These are phyloP conservation scores for Gossypioides kirkii DNA, from an alignment of 345 rosid species.

Conservation along the genomic window DNA sequence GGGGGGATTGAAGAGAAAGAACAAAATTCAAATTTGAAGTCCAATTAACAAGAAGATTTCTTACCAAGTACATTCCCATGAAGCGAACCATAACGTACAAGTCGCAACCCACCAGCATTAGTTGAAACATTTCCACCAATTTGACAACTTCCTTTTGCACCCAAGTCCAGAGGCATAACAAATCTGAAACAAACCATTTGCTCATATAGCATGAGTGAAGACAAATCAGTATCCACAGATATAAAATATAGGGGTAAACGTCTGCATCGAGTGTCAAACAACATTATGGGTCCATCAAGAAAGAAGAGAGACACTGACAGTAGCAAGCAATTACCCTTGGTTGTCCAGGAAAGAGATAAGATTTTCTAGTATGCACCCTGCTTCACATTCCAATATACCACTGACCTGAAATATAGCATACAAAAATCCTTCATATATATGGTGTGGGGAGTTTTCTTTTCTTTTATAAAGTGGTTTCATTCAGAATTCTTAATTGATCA, in stretches of 20 bases:
- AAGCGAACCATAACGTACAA: slow-evolving; percentile 92
- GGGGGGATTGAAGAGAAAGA: slow-evolving; percentile 7
- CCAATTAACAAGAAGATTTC: slow-evolving; percentile 15
- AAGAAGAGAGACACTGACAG: slow-evolving; percentile 3
- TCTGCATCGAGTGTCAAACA: not conserved
- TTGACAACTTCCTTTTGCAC: slow-evolving; percentile 99
- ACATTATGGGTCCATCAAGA: not conserved
- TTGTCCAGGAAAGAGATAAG: slow-evolving; percentile 67
- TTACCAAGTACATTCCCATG: slow-evolving; percentile 88
- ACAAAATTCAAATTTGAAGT: slow-evolving; percentile 4
- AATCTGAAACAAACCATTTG: slow-evolving; percentile 68
- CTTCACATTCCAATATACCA: slow-evolving; percentile 91
- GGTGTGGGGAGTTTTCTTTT: not conserved
- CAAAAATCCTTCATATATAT: slow-evolving; percentile 12
- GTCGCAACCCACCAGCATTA: slow-evolving; percentile 98
- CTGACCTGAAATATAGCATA: slow-evolving; percentile 51
- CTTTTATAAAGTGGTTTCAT: not conserved
- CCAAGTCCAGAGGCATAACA: slow-evolving; percentile 98
- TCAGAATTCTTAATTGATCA: not conserved
- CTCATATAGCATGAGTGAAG: slow-evolving; percentile 25
- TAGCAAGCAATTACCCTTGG: slow-evolving; percentile 53
- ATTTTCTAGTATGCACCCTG: slow-evolving; percentile 96
- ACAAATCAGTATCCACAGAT: slow-evolving; percentile 13
- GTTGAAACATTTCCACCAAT: slow-evolving; percentile 99
- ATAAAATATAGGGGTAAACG: not conserved